phyloP scores from a whole-genome alignment of 2,329 filamentous ascomycete species.

The Madurella fahalii region DNA sequence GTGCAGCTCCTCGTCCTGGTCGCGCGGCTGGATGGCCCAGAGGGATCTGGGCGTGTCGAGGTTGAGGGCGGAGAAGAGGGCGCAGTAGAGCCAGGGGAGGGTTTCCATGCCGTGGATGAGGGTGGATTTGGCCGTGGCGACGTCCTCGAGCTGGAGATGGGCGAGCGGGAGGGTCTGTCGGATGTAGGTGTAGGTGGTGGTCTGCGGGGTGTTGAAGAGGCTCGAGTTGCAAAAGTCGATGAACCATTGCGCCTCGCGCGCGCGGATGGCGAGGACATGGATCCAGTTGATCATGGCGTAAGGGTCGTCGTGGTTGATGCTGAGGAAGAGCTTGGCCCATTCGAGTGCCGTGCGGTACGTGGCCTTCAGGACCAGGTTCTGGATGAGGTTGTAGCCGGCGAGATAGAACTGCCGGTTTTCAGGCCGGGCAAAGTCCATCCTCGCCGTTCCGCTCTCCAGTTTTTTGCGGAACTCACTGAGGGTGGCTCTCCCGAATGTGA shows the following conservation, averaged over 20 bases:
- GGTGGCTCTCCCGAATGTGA: conserved; percentile 85
- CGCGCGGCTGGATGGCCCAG: conserved; percentile 72
- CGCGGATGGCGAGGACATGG: conserved; percentile 79
- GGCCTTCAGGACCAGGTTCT: conserved; percentile 80
- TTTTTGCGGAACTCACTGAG: conserved; percentile 76
- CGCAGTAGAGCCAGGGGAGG: conserved; percentile 80
- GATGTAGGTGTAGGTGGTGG: conserved; percentile 49
- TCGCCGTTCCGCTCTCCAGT: conserved; percentile 71
- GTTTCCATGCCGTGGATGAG: conserved; percentile 65
- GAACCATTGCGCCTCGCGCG: conserved; percentile 71
- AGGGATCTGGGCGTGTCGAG: conserved; percentile 74
- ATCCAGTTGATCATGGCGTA: conserved; percentile 78
- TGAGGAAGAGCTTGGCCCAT: conserved; percentile 82
- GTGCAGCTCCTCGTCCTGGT: conserved; percentile 63
- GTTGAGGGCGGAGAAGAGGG: conserved; percentile 74
- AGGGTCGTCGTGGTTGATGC: conserved; percentile 72
- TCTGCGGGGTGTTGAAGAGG: conserved; percentile 36
- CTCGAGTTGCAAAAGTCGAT: conserved; percentile 59
- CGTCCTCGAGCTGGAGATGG: conserved; percentile 65
- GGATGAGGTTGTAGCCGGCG: conserved; percentile 82
- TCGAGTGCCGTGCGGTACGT: conserved; percentile 91
- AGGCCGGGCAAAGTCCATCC: conserved; percentile 73
- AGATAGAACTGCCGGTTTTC: conserved; percentile 95
- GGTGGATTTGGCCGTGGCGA: conserved; percentile 58
- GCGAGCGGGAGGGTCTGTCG: conserved; percentile 74